phyloP scores from a whole-genome alignment of 306 rosid species.

The Castanopsis chinensis region DNA sequence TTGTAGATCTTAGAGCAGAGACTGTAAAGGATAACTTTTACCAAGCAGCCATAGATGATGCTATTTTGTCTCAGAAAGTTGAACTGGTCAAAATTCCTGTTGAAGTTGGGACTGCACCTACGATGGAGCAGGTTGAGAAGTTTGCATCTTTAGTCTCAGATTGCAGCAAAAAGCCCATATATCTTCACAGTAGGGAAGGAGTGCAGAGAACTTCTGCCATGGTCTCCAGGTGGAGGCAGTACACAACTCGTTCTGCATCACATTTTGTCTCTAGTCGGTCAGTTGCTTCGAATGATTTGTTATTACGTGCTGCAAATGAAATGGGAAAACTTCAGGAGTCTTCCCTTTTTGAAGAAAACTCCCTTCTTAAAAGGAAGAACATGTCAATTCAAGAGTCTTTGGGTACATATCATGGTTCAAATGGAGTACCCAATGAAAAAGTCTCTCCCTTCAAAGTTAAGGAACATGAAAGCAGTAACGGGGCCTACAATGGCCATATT shows the following conservation, averaged over 20 bases:
- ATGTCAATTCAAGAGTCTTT: constrained; percentile 38
- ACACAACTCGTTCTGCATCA: constrained; percentile 44
- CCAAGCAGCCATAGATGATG: constrained; percentile 50
- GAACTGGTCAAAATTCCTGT: constrained; percentile 80
- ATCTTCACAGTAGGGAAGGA: constrained; percentile 95
- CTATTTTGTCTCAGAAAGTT: constrained; percentile 64
- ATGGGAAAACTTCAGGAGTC: constrained; percentile 33
- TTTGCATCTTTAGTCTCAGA: constrained; percentile 79
- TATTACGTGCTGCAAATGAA: constrained; percentile 34
- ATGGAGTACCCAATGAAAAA: constrained; percentile 21
- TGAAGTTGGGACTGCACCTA: constrained; percentile 73
- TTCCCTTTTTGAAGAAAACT: constrained; percentile 26
- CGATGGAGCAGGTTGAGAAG: constrained; percentile 76
- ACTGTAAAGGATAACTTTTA: constrained; percentile 61
- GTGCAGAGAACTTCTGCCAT: constrained; percentile 82
- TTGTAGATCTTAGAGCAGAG: constrained; percentile 86
- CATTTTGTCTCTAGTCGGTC: constrained; percentile 41
- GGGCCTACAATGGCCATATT: constrained; percentile 28
- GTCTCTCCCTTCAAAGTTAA: constrained; percentile 23
- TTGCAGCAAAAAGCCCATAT: constrained; percentile 66
- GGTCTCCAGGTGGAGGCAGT: constrained; percentile 93
- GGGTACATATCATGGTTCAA: constrained; percentile 31
- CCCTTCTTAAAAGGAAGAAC: constrained; percentile 33
- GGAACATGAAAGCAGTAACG: constrained; percentile 30
- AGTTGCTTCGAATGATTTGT: constrained; percentile 31